Evolutionary conservation across 1,284 basidiomycete species (phyloP), one percentile per base, ranked within the genome.

Genomic region (Pseudozyma tsukubaensis): DNA sequence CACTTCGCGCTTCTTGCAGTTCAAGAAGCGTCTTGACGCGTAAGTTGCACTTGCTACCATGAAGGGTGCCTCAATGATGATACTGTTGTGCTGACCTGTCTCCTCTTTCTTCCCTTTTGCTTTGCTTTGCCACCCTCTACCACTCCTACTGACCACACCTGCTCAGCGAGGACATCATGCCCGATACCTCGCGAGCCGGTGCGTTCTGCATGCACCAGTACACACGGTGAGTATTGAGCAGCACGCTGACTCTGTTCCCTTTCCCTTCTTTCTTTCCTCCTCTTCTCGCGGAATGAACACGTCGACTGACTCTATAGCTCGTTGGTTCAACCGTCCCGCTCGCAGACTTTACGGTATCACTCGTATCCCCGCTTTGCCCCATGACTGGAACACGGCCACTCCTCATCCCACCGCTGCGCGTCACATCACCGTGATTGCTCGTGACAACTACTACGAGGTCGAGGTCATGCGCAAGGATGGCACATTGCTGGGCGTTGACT

Each of bases 361-460:
- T 19, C 81, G 84, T 49, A 83, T 85, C 56, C 84, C 84, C 14
- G 58, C 71, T 21, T 88, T 34, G 80, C 88, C 49, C 73, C 85
- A 29, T 87, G 89, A 39, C 72, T 87, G 13, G 72, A 86, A 49
- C 71, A 83, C 74, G 83, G 71, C 80, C 11, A 78, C 84, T 16
- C 59, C 65, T 14, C 72, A 72, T 50, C 82, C 89, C 32, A 86
- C 87, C n/a, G 85, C 88, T 37, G 88, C 90, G 9, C 87, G 87
- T 35, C 89, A 90, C 78, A 85, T 94, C 50, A 87, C 92, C 16
- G 87, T 97, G 51, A 88, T 93, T 83, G 86, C 92, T 10, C 89
- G 92, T 74, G 91, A 94, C 85, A 93, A 91, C 88, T 89, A 91
- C 76, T 97, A 97, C 83, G 87, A 90, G 10, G 86, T 97, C 55